A percentile compares a stretch with the other conserved stretches of the same genome.
Evolutionary conservation across 331 rosid genomes (phyloP).

Genomic region (Rhamnella rubrinervis): DNA sequence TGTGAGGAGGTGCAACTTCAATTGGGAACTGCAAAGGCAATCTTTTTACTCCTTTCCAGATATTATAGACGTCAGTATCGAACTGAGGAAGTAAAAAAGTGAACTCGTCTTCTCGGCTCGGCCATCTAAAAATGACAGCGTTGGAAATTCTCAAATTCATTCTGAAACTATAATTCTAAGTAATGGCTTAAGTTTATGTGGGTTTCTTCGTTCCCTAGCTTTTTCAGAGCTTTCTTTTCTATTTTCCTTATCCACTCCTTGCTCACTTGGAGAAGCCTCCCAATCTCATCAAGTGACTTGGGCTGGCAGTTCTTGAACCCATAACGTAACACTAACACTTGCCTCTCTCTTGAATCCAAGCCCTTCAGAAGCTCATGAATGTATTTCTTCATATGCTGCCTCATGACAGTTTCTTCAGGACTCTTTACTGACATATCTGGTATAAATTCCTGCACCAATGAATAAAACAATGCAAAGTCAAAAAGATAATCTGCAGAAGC

Average conservation of each 20-base stretch:
- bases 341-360: constrained; percentile 72
- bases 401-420: constrained; percentile 67
- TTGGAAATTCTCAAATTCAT: background rate
- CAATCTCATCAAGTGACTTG: constrained; percentile 70
- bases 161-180: constrained; percentile 19
- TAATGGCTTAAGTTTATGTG: constrained; percentile 45
- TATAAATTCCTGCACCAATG: constrained; percentile 50
- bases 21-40: background rate
- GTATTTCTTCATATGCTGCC: constrained; percentile 64
- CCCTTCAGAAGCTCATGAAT: constrained; percentile 47
- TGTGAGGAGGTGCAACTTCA: constrained; percentile 8
- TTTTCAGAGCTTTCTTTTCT: constrained; percentile 66
- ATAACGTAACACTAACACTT: constrained; percentile 63
- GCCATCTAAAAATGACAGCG: background rate
- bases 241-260: constrained; percentile 85
- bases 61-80: background rate
- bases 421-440: constrained; percentile 50
- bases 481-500: background rate
- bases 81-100: background rate
- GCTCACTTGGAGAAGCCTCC: constrained; percentile 65
- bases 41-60: background rate
- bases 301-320: constrained; percentile 66
- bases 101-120: background rate
- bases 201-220: constrained; percentile 49
- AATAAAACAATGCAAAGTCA: constrained; percentile 13